Base-by-base conservation (phyloP, 176 grass and related monocot species). In the Poa annua region DNA sequence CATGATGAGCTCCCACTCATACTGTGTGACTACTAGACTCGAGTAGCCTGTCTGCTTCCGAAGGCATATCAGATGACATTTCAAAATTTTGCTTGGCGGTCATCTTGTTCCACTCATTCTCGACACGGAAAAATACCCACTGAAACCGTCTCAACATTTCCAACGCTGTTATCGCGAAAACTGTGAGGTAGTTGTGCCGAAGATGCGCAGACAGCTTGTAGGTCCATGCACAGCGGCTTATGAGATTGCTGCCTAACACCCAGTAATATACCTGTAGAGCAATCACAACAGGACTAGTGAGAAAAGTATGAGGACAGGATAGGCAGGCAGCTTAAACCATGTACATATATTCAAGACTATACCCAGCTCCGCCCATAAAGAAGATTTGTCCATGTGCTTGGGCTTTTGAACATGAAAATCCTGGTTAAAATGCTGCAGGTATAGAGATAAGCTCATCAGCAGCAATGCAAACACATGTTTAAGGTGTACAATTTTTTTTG, bases 31-130 rank as follows among this genome's bases (percentile, higher is more conserved):
- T 90, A 84, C 66, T 79, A 34, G 91, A 89, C 60, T 90, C 91
- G 54, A 94, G 85, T 53, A 97, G 88, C 69, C 87, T 86, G 53
- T 97, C 94, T 78, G 86, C 91, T 80, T 97, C 91, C 3, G 78
- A 86, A 13, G 82, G 85, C 55, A 86, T 78, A 51, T 97, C 91
- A 4, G 87, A 83, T 15, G 94, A 92, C 59, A 97, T 87, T 69
- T 97, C 94, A 47, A 97, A 12, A 59, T 74, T 95, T 83, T 92
- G 87, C 48, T 91, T 98, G 73, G 86, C 65, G 8, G 87, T 92
- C 96, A 92, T 98, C 88, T 93, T 98, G 87, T 90, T 95, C 96
- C 96, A 98, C 82, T 98, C 96, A 10, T 98, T 98, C 87, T 98
- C 96, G 1, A 98, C 92, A 7, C 96, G 92, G 78, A 98, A 98